Percentiles rank a stretch among this genome's conserved stretches.
phyloP scores from a whole-genome alignment of 257 asterid species.

The Solanum peruvianum region DNA sequence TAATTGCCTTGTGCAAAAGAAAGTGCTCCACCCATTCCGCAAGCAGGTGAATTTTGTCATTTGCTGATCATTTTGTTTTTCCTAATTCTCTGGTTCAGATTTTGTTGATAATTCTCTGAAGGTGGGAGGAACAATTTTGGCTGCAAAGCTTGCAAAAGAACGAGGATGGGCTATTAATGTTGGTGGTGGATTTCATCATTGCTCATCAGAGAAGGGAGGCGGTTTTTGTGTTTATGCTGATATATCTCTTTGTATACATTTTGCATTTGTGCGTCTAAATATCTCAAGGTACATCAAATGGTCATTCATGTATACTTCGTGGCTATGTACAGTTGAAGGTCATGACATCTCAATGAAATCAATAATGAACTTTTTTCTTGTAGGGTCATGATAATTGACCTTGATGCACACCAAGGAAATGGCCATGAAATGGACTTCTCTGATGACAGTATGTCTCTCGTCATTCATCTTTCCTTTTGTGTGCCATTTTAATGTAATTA shows the following conservation, averaged over 20 bases:
- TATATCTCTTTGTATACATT: conserved; percentile 81
- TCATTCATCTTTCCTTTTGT: conserved; percentile 10
- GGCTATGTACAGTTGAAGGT: background rate
- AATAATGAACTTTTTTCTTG: background rate
- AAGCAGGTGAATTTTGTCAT: conserved; percentile 47
- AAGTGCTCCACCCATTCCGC: conserved; percentile 77
- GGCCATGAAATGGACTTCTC: conserved; percentile 89
- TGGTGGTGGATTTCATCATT: conserved; percentile 98
- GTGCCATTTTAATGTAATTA: conserved; percentile 1
- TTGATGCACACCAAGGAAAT: conserved; percentile 98
- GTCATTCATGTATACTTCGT: background rate
- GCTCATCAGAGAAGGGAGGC: conserved; percentile 83
- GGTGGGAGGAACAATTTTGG: conserved; percentile 96
- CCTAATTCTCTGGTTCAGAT: background rate
- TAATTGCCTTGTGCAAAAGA: conserved; percentile 65
- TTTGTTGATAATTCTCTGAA: conserved; percentile 9
- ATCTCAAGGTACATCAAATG: conserved; percentile 52
- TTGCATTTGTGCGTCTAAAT: conserved; percentile 52
- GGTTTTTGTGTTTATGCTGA: conserved; percentile 96
- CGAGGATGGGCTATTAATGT: conserved; percentile 97
- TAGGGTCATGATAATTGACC: conserved; percentile 95
- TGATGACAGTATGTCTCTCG: conserved; percentile 45
- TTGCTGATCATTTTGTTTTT: background rate
- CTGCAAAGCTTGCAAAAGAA: conserved; percentile 93
- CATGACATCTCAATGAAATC: background rate